phyloP scores from a whole-genome alignment of 345 rosid genomes.

The Balakata baccata region DNA sequence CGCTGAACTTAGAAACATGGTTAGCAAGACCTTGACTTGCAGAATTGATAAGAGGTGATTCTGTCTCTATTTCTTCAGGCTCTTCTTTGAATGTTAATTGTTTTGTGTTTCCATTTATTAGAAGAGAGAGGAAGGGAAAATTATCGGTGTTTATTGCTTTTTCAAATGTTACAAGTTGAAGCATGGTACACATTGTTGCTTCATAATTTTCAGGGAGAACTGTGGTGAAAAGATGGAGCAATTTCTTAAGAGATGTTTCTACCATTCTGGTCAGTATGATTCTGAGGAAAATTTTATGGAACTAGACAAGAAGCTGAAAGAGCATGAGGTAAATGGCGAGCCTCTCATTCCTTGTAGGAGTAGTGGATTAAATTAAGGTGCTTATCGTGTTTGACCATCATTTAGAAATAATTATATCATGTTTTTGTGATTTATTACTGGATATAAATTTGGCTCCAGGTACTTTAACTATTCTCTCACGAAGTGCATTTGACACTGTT shows the following conservation, averaged over 20 bases:
- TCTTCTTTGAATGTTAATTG: not conserved
- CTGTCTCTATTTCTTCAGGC: not conserved
- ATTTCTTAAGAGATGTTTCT: slow-evolving; percentile 88
- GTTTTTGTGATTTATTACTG: not conserved
- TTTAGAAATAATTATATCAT: not conserved
- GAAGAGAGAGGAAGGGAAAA: not conserved
- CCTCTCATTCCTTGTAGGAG: slow-evolving; percentile 7
- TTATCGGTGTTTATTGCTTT: not conserved
- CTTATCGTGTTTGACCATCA: not conserved
- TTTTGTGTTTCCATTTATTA: not conserved
- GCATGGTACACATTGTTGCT: slow-evolving; percentile 19
- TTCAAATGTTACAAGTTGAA: not conserved
- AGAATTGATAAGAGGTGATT: slow-evolving; percentile 89
- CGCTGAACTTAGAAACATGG: slow-evolving; percentile 86
- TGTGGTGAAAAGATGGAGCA: slow-evolving; percentile 89
- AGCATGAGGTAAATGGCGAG: slow-evolving; percentile 63
- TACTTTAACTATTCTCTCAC: not conserved
- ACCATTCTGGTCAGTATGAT: slow-evolving; percentile 95
- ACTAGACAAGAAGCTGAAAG: slow-evolving; percentile 71
- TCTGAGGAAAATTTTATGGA: slow-evolving; percentile 67
- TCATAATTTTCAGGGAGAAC: slow-evolving; percentile 59
- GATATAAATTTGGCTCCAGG: not conserved
- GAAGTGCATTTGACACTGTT: not conserved
- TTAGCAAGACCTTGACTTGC: slow-evolving; percentile 94
- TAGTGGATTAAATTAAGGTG: not conserved